These are phyloP conservation scores for Neurospora sp. DNA, from an alignment of 495 filamentous ascomycete species.

Conservation along the genomic window DNA sequence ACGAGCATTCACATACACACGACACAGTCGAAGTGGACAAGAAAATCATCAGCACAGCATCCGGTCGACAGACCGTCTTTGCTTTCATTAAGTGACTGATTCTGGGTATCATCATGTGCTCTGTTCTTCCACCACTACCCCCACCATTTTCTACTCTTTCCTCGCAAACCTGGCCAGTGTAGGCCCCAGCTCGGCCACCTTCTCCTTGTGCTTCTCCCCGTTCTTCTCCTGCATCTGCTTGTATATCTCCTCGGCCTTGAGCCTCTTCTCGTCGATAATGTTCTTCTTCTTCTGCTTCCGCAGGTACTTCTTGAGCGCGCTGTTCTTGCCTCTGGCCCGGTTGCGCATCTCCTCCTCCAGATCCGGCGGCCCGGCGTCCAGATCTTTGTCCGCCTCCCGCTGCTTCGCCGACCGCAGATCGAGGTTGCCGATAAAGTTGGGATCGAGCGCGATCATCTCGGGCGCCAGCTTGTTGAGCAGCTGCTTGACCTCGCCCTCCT, in stretches of 20 bases:
- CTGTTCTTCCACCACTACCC: neutral
- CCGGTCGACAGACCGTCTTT: neutral
- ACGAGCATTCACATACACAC: neutral
- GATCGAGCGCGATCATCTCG: constrained; percentile 93
- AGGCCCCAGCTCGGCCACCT: constrained; percentile 34
- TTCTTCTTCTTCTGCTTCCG: constrained; percentile 85
- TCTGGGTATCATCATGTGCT: constrained; percentile 20
- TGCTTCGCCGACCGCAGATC: constrained; percentile 68
- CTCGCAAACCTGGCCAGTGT: constrained; percentile 36
- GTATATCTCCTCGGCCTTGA: constrained; percentile 45
- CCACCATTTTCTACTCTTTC: constrained; percentile 27
- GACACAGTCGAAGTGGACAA: neutral
- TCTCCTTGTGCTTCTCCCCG: constrained; percentile 31
- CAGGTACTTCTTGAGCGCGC: constrained; percentile 71
- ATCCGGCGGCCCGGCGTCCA: constrained; percentile 64
- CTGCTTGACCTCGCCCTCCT: constrained; percentile 80
- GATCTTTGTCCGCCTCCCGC: constrained; percentile 59
- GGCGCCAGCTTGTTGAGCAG: constrained; percentile 90
- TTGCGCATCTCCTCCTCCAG: constrained; percentile 58
- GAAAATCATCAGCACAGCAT: neutral
- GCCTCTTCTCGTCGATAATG: constrained; percentile 77
- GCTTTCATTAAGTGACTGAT: neutral
- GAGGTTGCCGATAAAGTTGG: constrained; percentile 77
- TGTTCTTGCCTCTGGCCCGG: constrained; percentile 84
- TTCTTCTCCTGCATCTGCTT: constrained; percentile 32